phyloP scores from a whole-genome alignment of 805 yeast species.

The Pichia kluyveri region DNA sequence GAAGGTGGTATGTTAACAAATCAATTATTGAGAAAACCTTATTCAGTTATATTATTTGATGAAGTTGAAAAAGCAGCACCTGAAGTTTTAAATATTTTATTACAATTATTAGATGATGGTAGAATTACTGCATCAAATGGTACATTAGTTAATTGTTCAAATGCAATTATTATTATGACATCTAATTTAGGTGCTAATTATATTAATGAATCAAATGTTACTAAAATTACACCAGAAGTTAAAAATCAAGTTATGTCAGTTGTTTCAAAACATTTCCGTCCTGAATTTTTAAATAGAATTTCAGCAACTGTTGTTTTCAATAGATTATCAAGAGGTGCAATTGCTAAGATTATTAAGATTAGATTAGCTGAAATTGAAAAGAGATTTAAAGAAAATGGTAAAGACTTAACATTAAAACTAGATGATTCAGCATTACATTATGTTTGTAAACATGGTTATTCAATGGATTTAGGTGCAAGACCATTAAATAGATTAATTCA shows the following conservation, averaged over 20 bases:
- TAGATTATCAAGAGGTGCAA: constrained; percentile 84
- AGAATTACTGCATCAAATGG: constrained; percentile 93
- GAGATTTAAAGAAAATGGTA: constrained; percentile 79
- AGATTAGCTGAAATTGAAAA: constrained; percentile 78
- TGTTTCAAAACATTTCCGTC: constrained; percentile 86
- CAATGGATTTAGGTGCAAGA: constrained; percentile 92
- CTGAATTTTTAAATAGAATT: constrained; percentile 94
- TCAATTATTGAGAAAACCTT: constrained; percentile 83
- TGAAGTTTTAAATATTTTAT: constrained; percentile 83
- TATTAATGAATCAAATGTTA: constrained; percentile 53
- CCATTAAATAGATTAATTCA: constrained; percentile 92
- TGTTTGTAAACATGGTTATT: constrained; percentile 80
- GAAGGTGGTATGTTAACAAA: constrained; percentile 97
- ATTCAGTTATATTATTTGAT: constrained; percentile 92
- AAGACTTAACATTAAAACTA: constrained; percentile 63
- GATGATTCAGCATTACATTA: constrained; percentile 71
- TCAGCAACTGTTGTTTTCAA: constrained; percentile 90
- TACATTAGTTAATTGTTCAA: constrained; percentile 86
- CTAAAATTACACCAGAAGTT: constrained; percentile 60
- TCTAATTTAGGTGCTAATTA: constrained; percentile 94
- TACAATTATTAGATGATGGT: constrained; percentile 95
- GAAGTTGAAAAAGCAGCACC: constrained; percentile 99
- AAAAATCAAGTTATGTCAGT: constrained; percentile 74
- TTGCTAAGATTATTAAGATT: constrained; percentile 82
- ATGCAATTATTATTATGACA: constrained; percentile 90